These are phyloP conservation scores for Saccharomyces mikatae DNA, from an alignment of 805 yeast species.

Conservation along the genomic window DNA sequence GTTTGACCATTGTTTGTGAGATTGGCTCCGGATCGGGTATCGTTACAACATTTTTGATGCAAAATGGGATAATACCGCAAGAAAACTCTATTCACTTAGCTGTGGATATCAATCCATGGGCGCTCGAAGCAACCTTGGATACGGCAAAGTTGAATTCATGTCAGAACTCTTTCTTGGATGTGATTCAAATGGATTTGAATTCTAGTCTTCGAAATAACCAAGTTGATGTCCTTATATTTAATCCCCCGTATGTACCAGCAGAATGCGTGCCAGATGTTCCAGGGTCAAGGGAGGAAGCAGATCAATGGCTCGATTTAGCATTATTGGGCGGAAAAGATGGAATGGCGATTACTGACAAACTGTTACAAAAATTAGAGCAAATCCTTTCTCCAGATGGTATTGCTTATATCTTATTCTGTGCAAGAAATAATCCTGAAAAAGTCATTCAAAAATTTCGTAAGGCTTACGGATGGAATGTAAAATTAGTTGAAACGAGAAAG, in stretches of 20 bases:
- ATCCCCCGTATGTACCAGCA: conserved; percentile 96
- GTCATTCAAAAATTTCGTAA: conserved; percentile 43
- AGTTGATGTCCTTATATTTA: conserved; percentile 74
- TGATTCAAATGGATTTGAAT: conserved; percentile 52
- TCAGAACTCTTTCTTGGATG: conserved; percentile 32
- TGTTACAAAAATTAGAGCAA: conserved; percentile 46
- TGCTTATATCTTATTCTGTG: conserved; percentile 88
- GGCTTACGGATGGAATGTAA: conserved; percentile 42
- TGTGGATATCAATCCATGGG: conserved; percentile 75
- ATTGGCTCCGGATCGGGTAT: conserved; percentile 92
- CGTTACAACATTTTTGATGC: conserved; percentile 64
- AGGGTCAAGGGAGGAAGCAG: conserved; percentile 34
- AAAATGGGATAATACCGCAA: conserved; percentile 43
- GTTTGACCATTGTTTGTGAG: conserved; percentile 58
- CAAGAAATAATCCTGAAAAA: conserved; percentile 69
- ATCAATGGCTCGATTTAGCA: conserved; percentile 81
- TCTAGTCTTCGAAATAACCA: conserved; percentile 36
- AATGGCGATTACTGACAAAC: conserved; percentile 69
- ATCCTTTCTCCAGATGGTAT: conserved; percentile 54
- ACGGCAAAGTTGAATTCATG: conserved; percentile 37
- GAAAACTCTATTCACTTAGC: conserved; percentile 45
- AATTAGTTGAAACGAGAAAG: conserved; percentile 53
- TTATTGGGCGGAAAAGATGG: conserved; percentile 85
- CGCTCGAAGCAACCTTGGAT: conserved; percentile 45
- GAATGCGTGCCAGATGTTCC: conserved; percentile 63